Evolutionary conservation across 495 filamentous ascomycete genomes (phyloP), one percentile per base, ranked within the genome.

Genomic region (Podospora sp.): DNA sequence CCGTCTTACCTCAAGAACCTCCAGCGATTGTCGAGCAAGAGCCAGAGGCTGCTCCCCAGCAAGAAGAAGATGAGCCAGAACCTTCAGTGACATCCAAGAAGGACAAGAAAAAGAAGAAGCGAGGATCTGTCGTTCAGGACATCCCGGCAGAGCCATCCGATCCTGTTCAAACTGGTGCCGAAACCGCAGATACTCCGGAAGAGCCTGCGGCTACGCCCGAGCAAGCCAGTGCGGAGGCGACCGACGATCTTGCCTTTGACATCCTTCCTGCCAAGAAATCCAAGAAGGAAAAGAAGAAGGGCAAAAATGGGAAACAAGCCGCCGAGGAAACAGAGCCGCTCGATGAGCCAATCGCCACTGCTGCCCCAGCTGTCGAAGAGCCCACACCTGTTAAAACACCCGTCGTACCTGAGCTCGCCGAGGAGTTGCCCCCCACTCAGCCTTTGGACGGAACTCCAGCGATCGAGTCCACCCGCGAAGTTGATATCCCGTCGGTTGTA

Each of bases 61-160:
- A 53, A 56, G 52, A 11, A 55, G 7, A 24, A 22, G 52, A 55
- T 24, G 56, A 66, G 40, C 21, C 18, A 26, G 46, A 63, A 25
- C 40, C 24, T 8, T 55, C 63, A 11, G 78, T 75, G 58, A 74
- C 76, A 62, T 66, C 69, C 11, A 78, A 78, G 66, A 76, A 79
- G 60, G 78, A 82, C 68, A 76, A 80, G 67, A 79, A 77, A 50
- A 65, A 70, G 63, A 65, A 67, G 50, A 69, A 65, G 67, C 53
- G 53, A 8, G 66, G 51, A 11, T 63, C 66, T 52, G 69, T 72
- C 56, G 67, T 40, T 40, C 77, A 40, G 35, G 62, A 63, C 18
- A 57, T 18, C 62, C 36, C 18, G 4, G 49, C 36, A 4, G 53
- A 63, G 18, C 51, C 35, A n/a, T 36, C 26, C 26, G 52, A 64